Base-by-base conservation (phyloP, 78 protist genomes). In the Speleostelium caveatum region DNA sequence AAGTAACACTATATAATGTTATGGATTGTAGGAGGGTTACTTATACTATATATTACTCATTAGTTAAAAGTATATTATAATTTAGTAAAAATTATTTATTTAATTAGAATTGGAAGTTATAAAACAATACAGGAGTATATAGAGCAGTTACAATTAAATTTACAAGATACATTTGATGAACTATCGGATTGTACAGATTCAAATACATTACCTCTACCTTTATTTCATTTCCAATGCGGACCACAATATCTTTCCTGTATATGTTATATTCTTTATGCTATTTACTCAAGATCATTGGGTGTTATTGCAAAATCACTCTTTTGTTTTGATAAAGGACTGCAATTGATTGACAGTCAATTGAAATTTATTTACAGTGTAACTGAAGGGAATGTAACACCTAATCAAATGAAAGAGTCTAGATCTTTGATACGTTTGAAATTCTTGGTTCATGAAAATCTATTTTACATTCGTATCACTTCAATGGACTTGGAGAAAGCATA, bases 41-140 rank as follows among this genome's bases (percentile, higher is more conserved):
- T n/a, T n/a, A n/a, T n/a, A n/a, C n/a, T n/a, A n/a, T n/a, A n/a
- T n/a, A n/a, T n/a, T n/a, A n/a, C n/a, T n/a, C n/a, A n/a, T n/a
- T n/a, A n/a, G n/a, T 59, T 80, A 32, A 53, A 41, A 80, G 66
- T 80, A 19, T 80, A 80, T 80, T 55, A 56, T 68, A 41, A 49
- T 10, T 28, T 80, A 19, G 39, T 80, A 16, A 55, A 68, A 5
- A 58, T 68, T 2, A 56, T 45, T 1, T 80, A 68, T 41, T 42
- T 51, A 36, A 53, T 68, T 51, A 80, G 77, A 80, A 68, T 80
- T 36, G 89, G 89, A 22, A 49, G 62, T 1, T 80, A 32, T 59
- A 80, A 80, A 56, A 26, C 33, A 28, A 58, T 68, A 12, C 68
- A 51, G 17, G 24, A 49, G 28, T 17, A 41, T 2, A 10, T 78